Conservation (phyloP, 108 stramenopile species). For the Schizochytrium sp. region DNA sequence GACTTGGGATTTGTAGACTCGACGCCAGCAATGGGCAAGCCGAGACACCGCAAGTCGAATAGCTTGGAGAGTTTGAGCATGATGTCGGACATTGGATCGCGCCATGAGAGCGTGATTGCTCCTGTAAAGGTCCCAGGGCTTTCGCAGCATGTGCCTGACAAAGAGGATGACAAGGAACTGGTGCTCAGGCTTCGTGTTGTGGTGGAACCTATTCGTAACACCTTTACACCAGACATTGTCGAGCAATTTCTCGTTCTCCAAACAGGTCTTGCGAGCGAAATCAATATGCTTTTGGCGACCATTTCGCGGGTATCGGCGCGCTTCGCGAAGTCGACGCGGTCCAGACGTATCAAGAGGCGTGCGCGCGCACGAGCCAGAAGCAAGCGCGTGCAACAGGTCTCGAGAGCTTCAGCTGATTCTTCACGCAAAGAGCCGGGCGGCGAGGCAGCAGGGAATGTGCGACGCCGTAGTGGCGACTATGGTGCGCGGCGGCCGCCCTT, state of each 20-base stretch:
- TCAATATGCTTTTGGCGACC: background rate
- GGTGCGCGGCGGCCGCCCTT: too few species aligned
- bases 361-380: background rate
- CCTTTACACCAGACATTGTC: background rate
- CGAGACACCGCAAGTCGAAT: background rate
- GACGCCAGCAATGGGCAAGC: background rate
- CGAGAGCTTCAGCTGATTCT: too few species aligned
- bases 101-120: background rate
- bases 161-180: background rate
- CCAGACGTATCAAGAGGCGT: background rate
- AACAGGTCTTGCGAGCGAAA: background rate
- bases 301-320: background rate
- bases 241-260: conserved; percentile 11
- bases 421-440: too few species aligned
- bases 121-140: background rate
- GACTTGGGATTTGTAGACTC: background rate
- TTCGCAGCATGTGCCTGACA: background rate
- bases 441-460: too few species aligned
- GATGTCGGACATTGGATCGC: background rate
- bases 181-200: background rate
- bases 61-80: background rate
- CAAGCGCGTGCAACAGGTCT: background rate
- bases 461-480: too few species aligned
- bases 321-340: background rate
- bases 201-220: background rate